Base-by-base conservation (phyloP, 495 filamentous ascomycete species). In the Aspergillus biplanus region DNA sequence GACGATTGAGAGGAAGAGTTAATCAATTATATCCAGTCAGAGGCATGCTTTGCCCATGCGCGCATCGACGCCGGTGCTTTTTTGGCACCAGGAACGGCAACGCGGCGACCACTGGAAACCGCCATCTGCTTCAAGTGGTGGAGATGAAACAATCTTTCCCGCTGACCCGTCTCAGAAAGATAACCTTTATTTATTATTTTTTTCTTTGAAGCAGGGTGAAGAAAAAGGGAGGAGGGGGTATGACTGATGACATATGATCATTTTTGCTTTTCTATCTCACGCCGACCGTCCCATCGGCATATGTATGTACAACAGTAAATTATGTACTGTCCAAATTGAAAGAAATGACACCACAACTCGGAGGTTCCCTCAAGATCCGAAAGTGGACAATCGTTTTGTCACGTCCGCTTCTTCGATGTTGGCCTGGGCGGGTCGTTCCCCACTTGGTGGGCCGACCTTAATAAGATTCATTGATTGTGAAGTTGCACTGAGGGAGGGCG, bases 1-100 rank as follows among this genome's bases (percentile, higher is more conserved):
- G 33, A 57, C 33, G 57, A 57, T 52, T 2, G 21, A 27, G 21
- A 27, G 21, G 21, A 27, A 39, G 13, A 57, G 33, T 63, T 54
- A 57, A 63, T 57, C 33, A 52, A 52, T 57, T 9, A 42, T 16
- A 52, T 57, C 61, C 61, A 63, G 61, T 63, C 53, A 57, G 16
- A 44, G 33, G 33, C 56, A 33, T 32, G 34, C 34, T 7, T 55
- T 48, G 33, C 1, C 50, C 33, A 53, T 55, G 56, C 48, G n/a
- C 42, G n/a, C 62, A 48, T 11, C 49, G 9, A 49, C 56, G 56
- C 56, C 49, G 39, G 62, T 50, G 58, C 62, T 34, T n/a, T 44
- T 32, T 69, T 67, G 53, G 67, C 59, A 58, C 63, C 65, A 70
- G 68, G 63, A 67, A 70, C 65, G 61, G 65, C 50, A 66, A 53